These are phyloP conservation scores for Aspergillus proliferans DNA, from an alignment of 2,329 filamentous ascomycete genomes.

Conservation along the genomic window DNA sequence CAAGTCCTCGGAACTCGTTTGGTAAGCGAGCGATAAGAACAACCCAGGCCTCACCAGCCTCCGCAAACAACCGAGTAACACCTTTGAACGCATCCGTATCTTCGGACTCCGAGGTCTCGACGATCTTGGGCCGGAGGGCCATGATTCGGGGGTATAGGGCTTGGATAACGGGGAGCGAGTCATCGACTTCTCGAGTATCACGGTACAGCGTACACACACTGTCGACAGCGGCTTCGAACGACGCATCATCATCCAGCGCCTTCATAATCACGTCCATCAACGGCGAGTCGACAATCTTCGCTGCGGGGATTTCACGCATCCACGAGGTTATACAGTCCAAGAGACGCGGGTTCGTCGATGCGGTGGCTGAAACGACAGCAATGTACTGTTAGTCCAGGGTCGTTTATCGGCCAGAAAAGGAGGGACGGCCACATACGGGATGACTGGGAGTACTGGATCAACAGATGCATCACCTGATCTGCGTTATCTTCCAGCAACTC, in stretches of 20 bases:
- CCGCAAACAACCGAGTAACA: slow-evolving; percentile 81
- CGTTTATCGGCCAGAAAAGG: neutral
- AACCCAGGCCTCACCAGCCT: slow-evolving; percentile 92
- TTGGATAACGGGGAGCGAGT: slow-evolving; percentile 75
- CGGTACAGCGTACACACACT: slow-evolving; percentile 86
- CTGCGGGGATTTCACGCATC: slow-evolving; percentile 85
- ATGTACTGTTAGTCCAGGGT: slow-evolving; percentile 8
- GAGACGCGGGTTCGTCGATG: slow-evolving; percentile 79
- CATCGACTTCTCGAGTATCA: slow-evolving; percentile 90
- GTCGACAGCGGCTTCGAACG: slow-evolving; percentile 83
- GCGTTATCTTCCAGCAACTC: slow-evolving; percentile 90
- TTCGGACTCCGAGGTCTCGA: slow-evolving; percentile 67
- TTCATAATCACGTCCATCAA: slow-evolving; percentile 74
- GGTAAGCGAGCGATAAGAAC: slow-evolving; percentile 83
- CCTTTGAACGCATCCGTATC: slow-evolving; percentile 83
- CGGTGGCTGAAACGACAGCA: slow-evolving; percentile 51
- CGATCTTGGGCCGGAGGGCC: slow-evolving; percentile 68
- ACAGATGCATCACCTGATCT: slow-evolving; percentile 73
- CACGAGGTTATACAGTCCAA: slow-evolving; percentile 96
- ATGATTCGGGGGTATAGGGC: slow-evolving; percentile 75
- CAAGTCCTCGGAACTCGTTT: slow-evolving; percentile 70
- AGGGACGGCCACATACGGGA: slow-evolving; percentile 55
- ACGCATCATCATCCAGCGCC: slow-evolving; percentile 66
- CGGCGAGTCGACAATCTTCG: slow-evolving; percentile 75
- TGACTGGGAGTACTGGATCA: slow-evolving; percentile 86